Conservation (phyloP, 1,139 yeast species). For the Debaryomyces udenii region DNA sequence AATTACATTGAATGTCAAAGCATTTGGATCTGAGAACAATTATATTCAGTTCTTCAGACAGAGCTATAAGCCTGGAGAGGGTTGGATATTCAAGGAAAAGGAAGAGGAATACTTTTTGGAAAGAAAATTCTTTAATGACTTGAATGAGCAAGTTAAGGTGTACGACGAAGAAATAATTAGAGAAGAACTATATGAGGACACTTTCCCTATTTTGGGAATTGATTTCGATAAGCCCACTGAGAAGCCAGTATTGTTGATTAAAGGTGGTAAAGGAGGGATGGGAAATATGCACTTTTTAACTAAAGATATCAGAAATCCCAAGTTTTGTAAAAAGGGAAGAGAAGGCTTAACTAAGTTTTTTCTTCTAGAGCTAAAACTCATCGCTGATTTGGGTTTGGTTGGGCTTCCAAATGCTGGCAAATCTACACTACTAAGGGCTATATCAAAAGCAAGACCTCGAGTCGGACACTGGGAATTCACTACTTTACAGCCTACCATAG, state of each 20-base stretch:
- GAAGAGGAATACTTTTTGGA: slow-evolving; percentile 69
- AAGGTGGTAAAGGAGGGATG: slow-evolving; percentile 92
- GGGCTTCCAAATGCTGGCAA: slow-evolving; percentile 98
- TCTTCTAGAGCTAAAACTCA: slow-evolving; percentile 76
- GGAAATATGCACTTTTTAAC: slow-evolving; percentile 96
- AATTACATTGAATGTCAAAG: slow-evolving; percentile 32
- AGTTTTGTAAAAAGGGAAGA: slow-evolving; percentile 83
- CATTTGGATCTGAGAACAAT: slow-evolving; percentile 19
- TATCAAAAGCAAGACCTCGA: slow-evolving; percentile 85
- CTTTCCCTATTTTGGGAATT: slow-evolving; percentile 76
- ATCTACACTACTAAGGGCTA: slow-evolving; percentile 84
- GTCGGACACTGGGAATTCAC: slow-evolving; percentile 98
- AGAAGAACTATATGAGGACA: slow-evolving; percentile 66
- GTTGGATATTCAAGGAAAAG: slow-evolving; percentile 84
- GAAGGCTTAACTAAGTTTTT: slow-evolving; percentile 67
- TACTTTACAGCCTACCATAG: slow-evolving; percentile 88
- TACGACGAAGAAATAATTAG: slow-evolving; percentile 64
- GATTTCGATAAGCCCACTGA: slow-evolving; percentile 70
- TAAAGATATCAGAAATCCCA: slow-evolving; percentile 80
- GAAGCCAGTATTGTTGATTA: slow-evolving; percentile 67
- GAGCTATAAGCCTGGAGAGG: slow-evolving; percentile 66
- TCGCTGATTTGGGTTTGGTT: slow-evolving; percentile 92
- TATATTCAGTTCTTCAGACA: slow-evolving; percentile 61
- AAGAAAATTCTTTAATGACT: slow-evolving; percentile 64
- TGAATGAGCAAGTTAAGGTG: slow-evolving; percentile 62